Evolutionary conservation across 495 filamentous ascomycete species (phyloP).

Genomic region (Penicillium ucsense): DNA sequence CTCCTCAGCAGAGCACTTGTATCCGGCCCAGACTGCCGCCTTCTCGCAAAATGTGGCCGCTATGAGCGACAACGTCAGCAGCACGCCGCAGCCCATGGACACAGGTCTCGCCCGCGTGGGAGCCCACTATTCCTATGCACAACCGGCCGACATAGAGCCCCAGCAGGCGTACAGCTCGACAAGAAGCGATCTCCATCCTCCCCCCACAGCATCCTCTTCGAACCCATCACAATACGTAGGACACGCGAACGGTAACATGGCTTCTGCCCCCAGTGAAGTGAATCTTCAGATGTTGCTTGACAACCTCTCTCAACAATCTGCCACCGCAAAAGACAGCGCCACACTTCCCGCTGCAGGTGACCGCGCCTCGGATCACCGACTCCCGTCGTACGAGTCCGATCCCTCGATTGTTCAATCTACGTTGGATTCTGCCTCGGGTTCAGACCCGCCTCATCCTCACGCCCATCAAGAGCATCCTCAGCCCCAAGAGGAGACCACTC

Average conservation of each 20-base stretch:
- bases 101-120: constrained; percentile 20
- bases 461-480: constrained; percentile 25
- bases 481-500: no score
- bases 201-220: neutral
- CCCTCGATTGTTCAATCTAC: constrained; percentile 4
- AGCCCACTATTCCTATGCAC: constrained; percentile 26
- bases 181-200: constrained; percentile 8
- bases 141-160: constrained; percentile 24
- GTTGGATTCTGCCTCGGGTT: neutral
- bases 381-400: constrained; percentile 24
- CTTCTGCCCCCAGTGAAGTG: constrained; percentile 27
- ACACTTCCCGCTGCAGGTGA: constrained; percentile 15
- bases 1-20: constrained; percentile 14
- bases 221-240: constrained; percentile 18
- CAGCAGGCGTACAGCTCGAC: constrained; percentile 24
- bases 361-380: constrained; percentile 26
- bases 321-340: neutral
- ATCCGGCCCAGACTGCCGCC: constrained; percentile 23
- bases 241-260: constrained; percentile 10
- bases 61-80: neutral
- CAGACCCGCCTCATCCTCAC: constrained; percentile 39
- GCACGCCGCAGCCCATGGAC: neutral
- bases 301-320: constrained; percentile 36
- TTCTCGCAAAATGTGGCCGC: constrained; percentile 1
- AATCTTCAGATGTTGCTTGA: constrained; percentile 44